Base-by-base conservation (phyloP, 805 yeast species). In the Ogataea paradorogensis region DNA sequence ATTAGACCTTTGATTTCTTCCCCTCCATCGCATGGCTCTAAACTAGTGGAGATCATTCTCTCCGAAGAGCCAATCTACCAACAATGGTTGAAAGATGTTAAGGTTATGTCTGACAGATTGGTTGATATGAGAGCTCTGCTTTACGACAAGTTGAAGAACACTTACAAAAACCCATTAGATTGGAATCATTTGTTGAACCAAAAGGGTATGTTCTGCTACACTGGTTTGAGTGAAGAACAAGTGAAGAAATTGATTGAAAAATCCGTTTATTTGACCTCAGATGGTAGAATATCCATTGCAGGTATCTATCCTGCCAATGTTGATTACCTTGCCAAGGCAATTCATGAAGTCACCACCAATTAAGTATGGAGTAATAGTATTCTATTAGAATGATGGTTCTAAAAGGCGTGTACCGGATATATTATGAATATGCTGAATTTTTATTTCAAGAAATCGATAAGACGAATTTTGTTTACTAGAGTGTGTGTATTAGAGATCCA, bases 151-250 rank as follows among this genome's bases (percentile, higher is more conserved):
- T 74, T 88, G 55, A 53, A 51, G 31, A 49, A 80, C 70, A 69
- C 58, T 40, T 47, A 70, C 65, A 45, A 78, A 70, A 58, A 68
- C 79, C 59, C 71, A 66, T 58, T 82, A 52, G 71, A 78, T 62
- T 91, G 98, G 98, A 83, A 82, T 39, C 95, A 86, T 59, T 73
- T 91, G 55, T 70, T 84, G 41, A 75, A 81, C 58, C 98, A 91
- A 66, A 84, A 91, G 61, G 99, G 99, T 54, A 91, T 91, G 98
- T 91, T 91, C 67, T 86, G 91, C 55, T 91, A 76, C 71, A 90
- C 97, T 25, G 96, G 96, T 7, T 73, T 91, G 47, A 60, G 65
- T 23, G 69, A 77, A 31, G 78, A 75, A 35, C 95, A 89, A 66
- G 91, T 87, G 34, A 70, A 77, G 43, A 66, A 71, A 47, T 72